Conservation (phyloP, 805 yeast species). For the Hanseniaspora meyeri region DNA sequence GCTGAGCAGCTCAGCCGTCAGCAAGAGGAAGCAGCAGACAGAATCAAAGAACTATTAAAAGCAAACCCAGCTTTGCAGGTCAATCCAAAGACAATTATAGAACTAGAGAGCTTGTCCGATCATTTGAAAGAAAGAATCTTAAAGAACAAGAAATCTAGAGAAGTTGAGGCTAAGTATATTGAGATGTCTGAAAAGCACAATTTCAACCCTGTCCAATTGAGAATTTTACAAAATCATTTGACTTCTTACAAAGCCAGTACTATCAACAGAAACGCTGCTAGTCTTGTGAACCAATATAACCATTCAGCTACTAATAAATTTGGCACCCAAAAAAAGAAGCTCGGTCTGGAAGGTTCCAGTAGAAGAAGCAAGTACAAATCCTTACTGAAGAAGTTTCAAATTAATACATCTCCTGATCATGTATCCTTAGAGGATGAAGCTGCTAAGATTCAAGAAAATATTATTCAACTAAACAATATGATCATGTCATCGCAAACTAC, state of each 20-base stretch:
- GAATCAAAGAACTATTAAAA: constrained; percentile 5
- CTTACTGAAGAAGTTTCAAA: constrained; percentile 8
- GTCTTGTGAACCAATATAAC: constrained; percentile 4
- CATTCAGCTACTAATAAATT: not conserved
- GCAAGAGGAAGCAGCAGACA: constrained; percentile 5
- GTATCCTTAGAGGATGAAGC: constrained; percentile 9
- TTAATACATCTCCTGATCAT: not conserved
- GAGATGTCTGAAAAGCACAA: constrained; percentile 13
- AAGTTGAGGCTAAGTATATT: constrained; percentile 11
- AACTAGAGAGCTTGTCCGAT: constrained; percentile 6
- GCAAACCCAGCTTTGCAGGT: constrained; percentile 7
- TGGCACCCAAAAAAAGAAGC: not conserved
- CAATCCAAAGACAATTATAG: constrained; percentile 11
- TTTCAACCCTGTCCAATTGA: constrained; percentile 12
- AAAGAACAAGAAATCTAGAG: constrained; percentile 9
- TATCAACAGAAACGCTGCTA: constrained; percentile 6
- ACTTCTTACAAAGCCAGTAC: constrained; percentile 7
- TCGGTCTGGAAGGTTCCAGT: not conserved
- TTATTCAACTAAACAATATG: constrained; percentile 7
- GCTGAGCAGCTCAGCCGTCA: not conserved
- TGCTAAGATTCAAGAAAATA: constrained; percentile 7
- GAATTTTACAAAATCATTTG: constrained; percentile 9
- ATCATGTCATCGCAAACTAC: constrained; percentile 3
- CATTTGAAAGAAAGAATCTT: constrained; percentile 4
- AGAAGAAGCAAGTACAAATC: constrained; percentile 9